Conservation (phyloP, 331 rosid species). For the Malus hybrid region DNA sequence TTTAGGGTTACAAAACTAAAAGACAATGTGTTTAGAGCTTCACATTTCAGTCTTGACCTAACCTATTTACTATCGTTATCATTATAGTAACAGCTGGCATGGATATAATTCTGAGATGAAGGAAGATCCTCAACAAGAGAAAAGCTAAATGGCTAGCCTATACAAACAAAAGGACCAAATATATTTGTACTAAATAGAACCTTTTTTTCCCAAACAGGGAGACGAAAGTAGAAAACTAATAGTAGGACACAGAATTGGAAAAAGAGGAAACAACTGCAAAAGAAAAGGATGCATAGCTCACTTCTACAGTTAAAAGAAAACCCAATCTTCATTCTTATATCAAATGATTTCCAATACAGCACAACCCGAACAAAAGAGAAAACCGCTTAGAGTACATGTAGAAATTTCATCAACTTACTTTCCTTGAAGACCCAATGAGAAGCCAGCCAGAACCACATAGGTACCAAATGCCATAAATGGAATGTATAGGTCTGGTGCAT, state of each 20-base stretch:
- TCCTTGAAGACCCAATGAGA: slow-evolving; percentile 87
- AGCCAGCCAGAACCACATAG: slow-evolving; percentile 82
- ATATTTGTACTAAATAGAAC: background rate
- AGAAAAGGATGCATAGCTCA: background rate
- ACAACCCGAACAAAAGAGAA: background rate
- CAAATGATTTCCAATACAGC: background rate
- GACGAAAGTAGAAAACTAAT: background rate
- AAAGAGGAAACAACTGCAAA: background rate
- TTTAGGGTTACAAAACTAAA: background rate
- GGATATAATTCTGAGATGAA: background rate
- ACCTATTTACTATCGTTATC: too few species aligned
- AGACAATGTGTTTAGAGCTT: background rate
- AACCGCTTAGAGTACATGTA: background rate
- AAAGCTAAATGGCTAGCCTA: background rate
- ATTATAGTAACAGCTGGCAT: too few species aligned
- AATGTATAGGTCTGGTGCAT: slow-evolving; percentile 91
- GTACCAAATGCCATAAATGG: slow-evolving; percentile 98
- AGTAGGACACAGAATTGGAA: background rate
- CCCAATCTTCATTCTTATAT: background rate
- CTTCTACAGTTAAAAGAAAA: background rate
- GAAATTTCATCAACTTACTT: slow-evolving; percentile 44
- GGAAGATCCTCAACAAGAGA: background rate
- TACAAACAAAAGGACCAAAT: background rate
- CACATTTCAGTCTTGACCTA: background rate
- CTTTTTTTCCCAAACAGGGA: too few species aligned